Evolutionary conservation across 2,329 filamentous ascomycete genomes (phyloP), one percentile per base, ranked within the genome.

Genomic region (Amesomyces nigricolor): DNA sequence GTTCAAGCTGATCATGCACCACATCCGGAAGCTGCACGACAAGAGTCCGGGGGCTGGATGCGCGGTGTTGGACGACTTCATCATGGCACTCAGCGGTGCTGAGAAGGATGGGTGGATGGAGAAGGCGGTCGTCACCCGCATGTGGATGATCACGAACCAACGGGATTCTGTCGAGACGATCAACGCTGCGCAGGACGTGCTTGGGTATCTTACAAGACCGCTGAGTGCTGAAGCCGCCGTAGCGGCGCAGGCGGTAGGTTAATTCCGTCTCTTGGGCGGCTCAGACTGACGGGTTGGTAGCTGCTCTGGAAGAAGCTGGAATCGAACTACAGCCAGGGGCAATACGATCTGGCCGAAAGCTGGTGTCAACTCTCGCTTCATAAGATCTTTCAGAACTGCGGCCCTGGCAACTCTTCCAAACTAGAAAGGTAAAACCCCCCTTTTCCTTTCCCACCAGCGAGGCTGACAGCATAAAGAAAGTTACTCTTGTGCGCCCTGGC

Each of bases 291-390:
- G 10, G 4, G n/a, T 11, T 5, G n/a, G 5, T 57, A 92, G 87
- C 69, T 96, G 3, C 72, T 96, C 3, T 96, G 91, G 90, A 94
- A 90, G 70, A 80, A 78, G 26, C 75, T 88, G n/a, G 87, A 91
- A 51, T 70, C 75, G 1, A 74, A 75, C 13, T 82, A 81, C 58
- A 71, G 71, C 1, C 75, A 79, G 32, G 73, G 76, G 1, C 71
- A 82, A 14, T 80, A 79, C 53, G 72, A 76, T 2, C 61, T 74
- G 13, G 80, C 86, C 1, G 79, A 86, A 59, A 70, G 74, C 49
- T 96, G 89, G 90, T 95, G 89, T 63, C 75, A 70, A 7, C 67
- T 90, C 16, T 85, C 87, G 0, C 73, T 87, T 11, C 85, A 91
- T 64, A 67, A 73, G 0, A 64, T 89, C 0, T 91, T 96, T 61